Evolutionary conservation across 2,329 filamentous ascomycete species (phyloP), one percentile per base, ranked within the genome.

Genomic region (Epichloe amarillans): DNA sequence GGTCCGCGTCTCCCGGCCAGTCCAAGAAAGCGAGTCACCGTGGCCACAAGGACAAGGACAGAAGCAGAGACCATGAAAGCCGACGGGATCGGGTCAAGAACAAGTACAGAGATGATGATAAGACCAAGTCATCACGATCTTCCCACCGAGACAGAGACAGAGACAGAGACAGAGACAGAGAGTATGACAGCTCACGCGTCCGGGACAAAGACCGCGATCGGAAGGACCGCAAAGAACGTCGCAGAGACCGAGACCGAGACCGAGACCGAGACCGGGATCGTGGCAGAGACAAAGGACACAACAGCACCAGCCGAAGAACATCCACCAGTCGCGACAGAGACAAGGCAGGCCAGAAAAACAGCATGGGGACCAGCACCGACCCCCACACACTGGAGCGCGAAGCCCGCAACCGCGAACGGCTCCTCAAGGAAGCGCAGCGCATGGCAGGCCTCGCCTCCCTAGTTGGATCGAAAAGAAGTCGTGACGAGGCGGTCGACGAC

Each of bases 321-420:
- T 60, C 66, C 0, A 67, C n/a, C 68, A 67, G 19, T 8, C 49
- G 46, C n/a, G 65, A 55, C 44, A 66, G 71, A 30, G 66, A 67
- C 19, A 60, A 61, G 42, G 69, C 4, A 51, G 6, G 67, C 65
- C 37, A 10, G 8, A 30, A 30, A 4, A 30, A 47, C 55, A 43
- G 48, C 49, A 39, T 39, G 45, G 52, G 51, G 40, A 41, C 46
- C 21, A 50, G 53, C 50, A 57, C 62, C 53, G 80, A 85, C 56
- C 73, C 79, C n/a, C 83, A 86, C 63, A 83, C 83, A 1, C 70
- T 82, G 0, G 84, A 88, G 64, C 79, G 84, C 21, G 83, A 86
- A 61, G 78, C 77, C 12, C 71, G 81, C 15, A 76, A 84, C 59
- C 73, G 82, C 44, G 82, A 85, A 63, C 73, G 84, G 26, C 69